Base-by-base conservation (phyloP, 225 moss, liverwort and hornwort genomes). In the Sphagnum tenellum region DNA sequence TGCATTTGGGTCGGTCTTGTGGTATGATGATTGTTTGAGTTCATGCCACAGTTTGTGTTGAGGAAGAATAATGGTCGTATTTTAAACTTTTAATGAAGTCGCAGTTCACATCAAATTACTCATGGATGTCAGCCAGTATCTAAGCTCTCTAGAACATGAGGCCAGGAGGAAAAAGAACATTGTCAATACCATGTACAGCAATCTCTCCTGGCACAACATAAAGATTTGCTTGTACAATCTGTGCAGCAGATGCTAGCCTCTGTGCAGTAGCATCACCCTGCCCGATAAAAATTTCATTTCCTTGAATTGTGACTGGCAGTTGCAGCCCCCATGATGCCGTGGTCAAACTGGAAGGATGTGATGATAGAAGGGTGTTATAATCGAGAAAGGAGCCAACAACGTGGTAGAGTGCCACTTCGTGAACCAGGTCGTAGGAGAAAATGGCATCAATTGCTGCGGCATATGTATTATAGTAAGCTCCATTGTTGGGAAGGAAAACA, bases 151-250 rank as follows among this genome's bases (percentile, higher is more conserved):
- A 29, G 29, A 29, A 29, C 29, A 29, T 29, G 1, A 29, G 29
- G 29, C 29, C 29, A 29, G 81, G 62, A 44, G 88, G 82, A 12
- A 79, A n/a, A 46, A 86, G 46, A 8, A 90, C 5, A 13, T 83
- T 67, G 55, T 83, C 74, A 8, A 91, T 78, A 9, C 89, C 91
- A 71, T 89, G 86, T 44, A 91, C 60, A 3, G 72, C 86, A n/a
- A 84, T 3, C 45, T 75, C 44, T 48, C 76, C 80, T 0, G 69
- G 70, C 2, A 81, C 78, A 4, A 52, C 59, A 65, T 86, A 86
- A 60, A 89, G 54, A 50, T 84, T 72, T 8, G 89, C 78, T 2
- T 75, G 70, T 0, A 91, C 70, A 7, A 91, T 68, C 56, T 70
- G 69, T 0, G 86, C 82, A 2, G 63, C 0, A 9, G 3, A 69